Evolutionary conservation across 345 rosid genomes (phyloP), one percentile per base, ranked within the genome.

Genomic region (Combretum micranthum): DNA sequence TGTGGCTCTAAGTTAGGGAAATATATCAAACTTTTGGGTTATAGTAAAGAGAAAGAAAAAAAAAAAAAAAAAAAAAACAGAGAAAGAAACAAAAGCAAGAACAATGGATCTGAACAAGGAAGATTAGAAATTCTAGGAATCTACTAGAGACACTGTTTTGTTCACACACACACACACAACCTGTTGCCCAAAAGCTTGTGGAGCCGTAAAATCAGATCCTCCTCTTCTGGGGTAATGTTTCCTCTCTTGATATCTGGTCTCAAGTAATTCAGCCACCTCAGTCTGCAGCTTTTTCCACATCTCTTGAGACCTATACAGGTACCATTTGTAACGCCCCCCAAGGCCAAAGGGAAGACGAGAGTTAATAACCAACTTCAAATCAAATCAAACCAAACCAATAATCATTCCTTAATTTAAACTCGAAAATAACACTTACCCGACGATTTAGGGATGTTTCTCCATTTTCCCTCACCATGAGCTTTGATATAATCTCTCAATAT

Each of bases 211-310:
- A 75, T 75, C 42, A 75, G 74, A 56, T 72, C 81, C 52, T 76
- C 81, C 64, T 76, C 81, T 16, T 72, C 73, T 2, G 48, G 45
- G 8, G 77, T 18, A 44, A 76, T 69, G 51, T 76, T 69, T 7
- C 81, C 81, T 46, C 81, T 66, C 58, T 71, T 75, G 67, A 75
- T 72, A 45, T 72, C 71, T 7, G 80, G 80, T 42, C 73, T 68
- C 50, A 72, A 59, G 17, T 76, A 72, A 56, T 76, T 76, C 44
- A 72, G 56, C 81, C 81, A 76, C 6, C 77, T 32, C 3, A 72
- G 68, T 25, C 81, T 67, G 62, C 81, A 76, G 57, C 81, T 76
- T 70, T 72, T 76, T 18, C 73, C 77, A 16, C 81, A 53, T 53
- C 76, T 51, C 69, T 50, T 72, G 0, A 64, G 54, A 18, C 69